phyloP scores from a whole-genome alignment of 2,329 filamentous ascomycete genomes.

The Thermoascus crustaceus region DNA sequence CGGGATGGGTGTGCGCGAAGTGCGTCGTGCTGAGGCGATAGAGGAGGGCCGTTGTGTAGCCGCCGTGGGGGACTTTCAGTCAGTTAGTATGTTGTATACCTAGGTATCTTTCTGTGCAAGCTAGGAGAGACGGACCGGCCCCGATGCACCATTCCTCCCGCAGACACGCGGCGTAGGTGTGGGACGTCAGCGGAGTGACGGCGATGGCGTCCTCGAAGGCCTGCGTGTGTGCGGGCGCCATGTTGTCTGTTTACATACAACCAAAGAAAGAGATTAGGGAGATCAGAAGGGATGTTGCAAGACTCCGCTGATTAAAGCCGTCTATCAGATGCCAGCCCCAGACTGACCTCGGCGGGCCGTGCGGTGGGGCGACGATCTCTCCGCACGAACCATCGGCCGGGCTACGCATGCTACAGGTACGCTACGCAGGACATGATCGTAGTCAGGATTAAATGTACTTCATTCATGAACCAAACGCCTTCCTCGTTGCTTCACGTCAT shows the following conservation, averaged over 20 bases:
- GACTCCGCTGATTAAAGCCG: too few species aligned
- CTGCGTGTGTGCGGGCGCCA: slow-evolving; percentile 12
- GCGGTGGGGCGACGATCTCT: too few species aligned
- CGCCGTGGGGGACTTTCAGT: slow-evolving; percentile 58
- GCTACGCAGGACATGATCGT: too few species aligned
- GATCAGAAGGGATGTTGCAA: too few species aligned
- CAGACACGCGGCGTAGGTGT: slow-evolving; percentile 52
- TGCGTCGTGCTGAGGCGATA: slow-evolving; percentile 52
- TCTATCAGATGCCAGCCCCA: too few species aligned
- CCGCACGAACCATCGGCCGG: too few species aligned
- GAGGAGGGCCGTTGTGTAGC: slow-evolving; percentile 58
- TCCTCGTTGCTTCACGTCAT: too few species aligned
- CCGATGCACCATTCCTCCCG: slow-evolving; percentile 58
- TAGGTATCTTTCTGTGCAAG: neutral
- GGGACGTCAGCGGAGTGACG: slow-evolving; percentile 35
- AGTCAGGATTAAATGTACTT: too few species aligned
- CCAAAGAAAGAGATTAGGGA: too few species aligned
- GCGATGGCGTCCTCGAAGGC: slow-evolving; percentile 31
- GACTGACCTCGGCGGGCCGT: too few species aligned
- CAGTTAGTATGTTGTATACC: slow-evolving; percentile 5
- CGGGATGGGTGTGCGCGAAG: slow-evolving; percentile 51
- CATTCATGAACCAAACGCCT: neutral
- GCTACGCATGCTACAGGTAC: too few species aligned
- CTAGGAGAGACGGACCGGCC: slow-evolving; percentile 39
- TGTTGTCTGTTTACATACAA: too few species aligned